Evolutionary conservation across 2,329 filamentous ascomycete genomes (phyloP).

Genomic region (Phaeomoniella chlamydospora): DNA sequence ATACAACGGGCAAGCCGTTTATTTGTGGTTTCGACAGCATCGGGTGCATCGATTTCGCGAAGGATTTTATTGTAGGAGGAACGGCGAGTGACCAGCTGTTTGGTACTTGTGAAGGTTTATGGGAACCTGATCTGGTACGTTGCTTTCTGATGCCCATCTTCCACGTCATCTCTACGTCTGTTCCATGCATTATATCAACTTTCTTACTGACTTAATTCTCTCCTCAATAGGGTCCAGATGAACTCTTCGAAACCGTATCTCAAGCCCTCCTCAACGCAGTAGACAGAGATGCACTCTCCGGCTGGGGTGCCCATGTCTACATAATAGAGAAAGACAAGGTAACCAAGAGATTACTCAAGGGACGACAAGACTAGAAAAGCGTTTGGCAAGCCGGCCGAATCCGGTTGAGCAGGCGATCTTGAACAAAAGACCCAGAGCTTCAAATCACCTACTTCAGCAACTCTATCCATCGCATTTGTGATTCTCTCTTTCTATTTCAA

Average conservation of each 20-base stretch:
- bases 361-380: constrained; percentile 66
- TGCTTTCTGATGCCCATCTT: background rate
- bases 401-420: too few relatives aligned
- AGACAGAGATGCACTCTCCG: constrained; percentile 89
- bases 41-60: constrained; percentile 97
- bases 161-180: constrained; percentile 1
- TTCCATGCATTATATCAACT: background rate
- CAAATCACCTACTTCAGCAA: too few relatives aligned
- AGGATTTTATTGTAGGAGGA: constrained; percentile 96
- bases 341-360: constrained; percentile 96
- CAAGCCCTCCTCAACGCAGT: constrained; percentile 91
- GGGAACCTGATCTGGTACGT: constrained; percentile 90
- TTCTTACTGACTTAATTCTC: constrained; percentile 3
- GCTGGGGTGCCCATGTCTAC: constrained; percentile 97
- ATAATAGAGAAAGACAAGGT: constrained; percentile 99
- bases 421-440: too few relatives aligned
- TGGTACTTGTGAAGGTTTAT: constrained; percentile 94
- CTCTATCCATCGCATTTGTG: too few relatives aligned
- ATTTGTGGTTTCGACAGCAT: constrained; percentile 99
- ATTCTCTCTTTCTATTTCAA: too few relatives aligned
- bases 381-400: too few relatives aligned
- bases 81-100: constrained; percentile 96
- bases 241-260: constrained; percentile 96
- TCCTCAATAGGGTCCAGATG: constrained; percentile 79
- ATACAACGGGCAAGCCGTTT: constrained; percentile 86